These are phyloP conservation scores for Suillus alpinus DNA, from an alignment of 768 basidiomycete genomes.

Conservation along the genomic window DNA sequence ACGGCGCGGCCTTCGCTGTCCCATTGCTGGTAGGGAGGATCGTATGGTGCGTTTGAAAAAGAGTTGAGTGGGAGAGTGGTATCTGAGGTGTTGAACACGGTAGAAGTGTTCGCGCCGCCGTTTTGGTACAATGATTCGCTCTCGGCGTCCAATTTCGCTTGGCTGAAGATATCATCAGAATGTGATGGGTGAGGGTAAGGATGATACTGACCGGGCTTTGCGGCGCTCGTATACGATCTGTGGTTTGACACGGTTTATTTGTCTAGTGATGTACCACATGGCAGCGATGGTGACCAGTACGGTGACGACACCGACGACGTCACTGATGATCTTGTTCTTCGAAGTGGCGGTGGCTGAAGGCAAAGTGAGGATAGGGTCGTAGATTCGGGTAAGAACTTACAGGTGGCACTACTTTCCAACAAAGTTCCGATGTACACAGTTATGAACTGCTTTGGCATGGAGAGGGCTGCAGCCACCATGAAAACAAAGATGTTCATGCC, in stretches of 20 bases:
- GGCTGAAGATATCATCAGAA: slow-evolving; percentile 34
- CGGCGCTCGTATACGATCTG: slow-evolving; percentile 65
- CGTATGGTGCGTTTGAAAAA: slow-evolving; percentile 30
- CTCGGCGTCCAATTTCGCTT: slow-evolving; percentile 46
- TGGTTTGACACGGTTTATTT: slow-evolving; percentile 70
- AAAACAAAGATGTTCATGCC: slow-evolving; percentile 84
- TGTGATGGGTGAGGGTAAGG: background rate
- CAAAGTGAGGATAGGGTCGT: background rate
- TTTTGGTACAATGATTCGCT: slow-evolving; percentile 25
- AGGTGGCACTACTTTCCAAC: slow-evolving; percentile 47
- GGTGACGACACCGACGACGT: slow-evolving; percentile 66
- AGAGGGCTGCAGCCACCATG: slow-evolving; percentile 73
- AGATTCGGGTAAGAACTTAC: slow-evolving; percentile 9
- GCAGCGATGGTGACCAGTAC: slow-evolving; percentile 69
- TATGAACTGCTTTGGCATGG: slow-evolving; percentile 87
- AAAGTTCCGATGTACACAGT: slow-evolving; percentile 89
- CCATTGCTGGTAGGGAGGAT: slow-evolving; percentile 46
- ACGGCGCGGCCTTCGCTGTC: slow-evolving; percentile 47
- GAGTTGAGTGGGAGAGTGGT: slow-evolving; percentile 37
- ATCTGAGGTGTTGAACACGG: slow-evolving; percentile 39
- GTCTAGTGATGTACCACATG: slow-evolving; percentile 78
- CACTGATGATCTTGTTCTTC: slow-evolving; percentile 63
- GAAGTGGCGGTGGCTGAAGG: slow-evolving; percentile 29
- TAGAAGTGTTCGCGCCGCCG: slow-evolving; percentile 24
- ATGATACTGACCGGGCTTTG: slow-evolving; percentile 56